Conservation (phyloP, 306 rosid genomes). For the Quillaja saponaria region DNA sequence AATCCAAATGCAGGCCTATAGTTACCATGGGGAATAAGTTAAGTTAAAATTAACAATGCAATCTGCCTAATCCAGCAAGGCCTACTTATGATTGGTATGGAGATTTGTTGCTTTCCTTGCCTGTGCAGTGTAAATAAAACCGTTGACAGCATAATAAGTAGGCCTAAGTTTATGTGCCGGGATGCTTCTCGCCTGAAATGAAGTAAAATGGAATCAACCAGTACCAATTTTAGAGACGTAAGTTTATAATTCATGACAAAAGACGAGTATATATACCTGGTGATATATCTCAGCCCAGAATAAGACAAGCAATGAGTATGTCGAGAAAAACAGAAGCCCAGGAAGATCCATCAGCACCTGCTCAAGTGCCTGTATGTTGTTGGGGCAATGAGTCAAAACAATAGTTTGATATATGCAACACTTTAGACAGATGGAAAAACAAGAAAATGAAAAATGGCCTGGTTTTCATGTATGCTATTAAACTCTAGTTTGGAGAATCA, state of each 20-base stretch:
- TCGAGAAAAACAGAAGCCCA: slow-evolving; percentile 80
- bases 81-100: slow-evolving; percentile 12
- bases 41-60: too few species aligned
- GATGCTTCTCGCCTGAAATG: slow-evolving; percentile 71
- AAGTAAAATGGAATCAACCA: slow-evolving; percentile 24
- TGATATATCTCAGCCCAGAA: slow-evolving; percentile 89
- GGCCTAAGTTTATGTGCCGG: slow-evolving; percentile 64
- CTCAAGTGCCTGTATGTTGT: slow-evolving; percentile 52
- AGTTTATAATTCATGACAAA: slow-evolving; percentile 2
- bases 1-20: slow-evolving; percentile 69
- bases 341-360: slow-evolving; percentile 75
- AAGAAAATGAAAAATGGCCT: background rate
- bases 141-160: slow-evolving; percentile 61
- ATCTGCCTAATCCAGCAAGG: too few species aligned
- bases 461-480: too few species aligned
- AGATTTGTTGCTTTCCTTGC: slow-evolving; percentile 34
- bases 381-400: slow-evolving; percentile 19
- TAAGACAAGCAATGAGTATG: slow-evolving; percentile 70
- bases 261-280: slow-evolving; percentile 51
- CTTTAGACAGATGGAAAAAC: background rate
- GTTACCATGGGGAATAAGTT: slow-evolving; percentile 23
- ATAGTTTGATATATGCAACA: background rate
- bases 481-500: too few species aligned
- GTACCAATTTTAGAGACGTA: background rate
- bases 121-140: slow-evolving; percentile 56